These are phyloP conservation scores for Drechslerella dactyloides DNA, from an alignment of 2,329 filamentous ascomycete species.

Conservation along the genomic window DNA sequence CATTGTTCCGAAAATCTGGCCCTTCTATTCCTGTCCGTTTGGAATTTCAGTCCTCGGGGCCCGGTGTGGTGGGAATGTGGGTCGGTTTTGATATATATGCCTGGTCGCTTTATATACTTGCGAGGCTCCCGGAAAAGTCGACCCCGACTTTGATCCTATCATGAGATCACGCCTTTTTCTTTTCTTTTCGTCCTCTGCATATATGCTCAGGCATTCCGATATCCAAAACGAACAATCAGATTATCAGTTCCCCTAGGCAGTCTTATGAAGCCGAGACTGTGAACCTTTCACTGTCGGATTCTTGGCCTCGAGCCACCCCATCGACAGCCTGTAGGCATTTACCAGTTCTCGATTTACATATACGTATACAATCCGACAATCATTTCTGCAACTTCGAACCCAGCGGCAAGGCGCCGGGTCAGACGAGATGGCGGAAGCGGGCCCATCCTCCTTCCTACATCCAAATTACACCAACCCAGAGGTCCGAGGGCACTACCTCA, in stretches of 20 bases:
- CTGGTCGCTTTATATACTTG: slow-evolving; percentile 37
- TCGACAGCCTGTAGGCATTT: neutral
- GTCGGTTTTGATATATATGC: slow-evolving; percentile 24
- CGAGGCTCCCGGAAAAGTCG: slow-evolving; percentile 12
- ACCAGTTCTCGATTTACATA: neutral
- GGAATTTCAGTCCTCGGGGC: slow-evolving; percentile 2
- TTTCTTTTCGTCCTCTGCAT: slow-evolving; percentile 7
- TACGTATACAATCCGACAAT: neutral
- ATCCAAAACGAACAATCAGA: neutral
- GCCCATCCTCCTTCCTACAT: slow-evolving; percentile 35
- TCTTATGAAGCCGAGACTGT: neutral
- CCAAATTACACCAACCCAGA: slow-evolving; percentile 44
- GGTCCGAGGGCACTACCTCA: slow-evolving; percentile 47
- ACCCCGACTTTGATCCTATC: neutral
- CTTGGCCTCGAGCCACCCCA: neutral
- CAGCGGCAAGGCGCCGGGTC: neutral
- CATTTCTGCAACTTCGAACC: neutral
- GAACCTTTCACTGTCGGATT: neutral
- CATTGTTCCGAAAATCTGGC: slow-evolving; percentile 41
- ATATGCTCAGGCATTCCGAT: neutral
- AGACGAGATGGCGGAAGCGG: slow-evolving; percentile 26
- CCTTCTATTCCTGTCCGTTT: slow-evolving; percentile 24
- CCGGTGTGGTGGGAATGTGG: neutral
- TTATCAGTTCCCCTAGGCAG: neutral
- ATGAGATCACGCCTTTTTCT: slow-evolving; percentile 23